Base-by-base conservation (phyloP, 208 protist species). In the Trypanosoma cruzi region DNA sequence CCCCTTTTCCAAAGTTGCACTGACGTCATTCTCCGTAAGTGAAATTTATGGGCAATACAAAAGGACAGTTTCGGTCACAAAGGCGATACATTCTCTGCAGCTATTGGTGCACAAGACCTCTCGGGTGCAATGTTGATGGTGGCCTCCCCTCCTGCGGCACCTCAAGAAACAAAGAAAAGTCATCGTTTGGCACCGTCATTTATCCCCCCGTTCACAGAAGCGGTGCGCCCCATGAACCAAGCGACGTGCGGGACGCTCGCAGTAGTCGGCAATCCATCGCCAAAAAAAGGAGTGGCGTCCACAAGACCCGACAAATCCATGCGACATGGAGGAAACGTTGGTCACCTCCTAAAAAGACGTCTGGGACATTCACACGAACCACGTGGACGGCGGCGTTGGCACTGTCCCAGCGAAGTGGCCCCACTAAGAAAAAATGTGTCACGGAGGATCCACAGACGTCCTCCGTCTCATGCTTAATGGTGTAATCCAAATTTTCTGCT, bases 331-430 rank as follows among this genome's bases (percentile, higher is more conserved):
- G 4, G 0, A 31, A 28, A 20, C 66, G 50, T 44, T 56, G 57
- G 29, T 71, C 20, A 57, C 66, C 66, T 0, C 66, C 29, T 2
- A 53, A 52, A 63, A 71, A 49, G 7, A 62, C 40, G 52, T 71
- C 54, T 18, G 56, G 54, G 28, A 71, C 3, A 56, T 55, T 71
- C 20, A 63, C 20, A 26, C 57, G 40, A 22, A 36, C 37, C 31
- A 63, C 66, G 40, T 63, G 49, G 31, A 29, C 66, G 28, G 20
- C 29, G 37, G 56, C 26, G 26, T 42, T 40, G n/a, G 14, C 13
- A 22, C 20, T 10, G 31, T 40, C 34, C 52, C 52, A 71, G 18
- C 18, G 28, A 28, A 71, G 36, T 10, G 36, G 36, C 10, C 4
- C 46, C 46, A 31, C 46, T 29, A 31, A 71, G 28, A 55, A 63